Evolutionary conservation across 306 rosid species (phyloP).

Genomic region (Ziziphus jujuba): DNA sequence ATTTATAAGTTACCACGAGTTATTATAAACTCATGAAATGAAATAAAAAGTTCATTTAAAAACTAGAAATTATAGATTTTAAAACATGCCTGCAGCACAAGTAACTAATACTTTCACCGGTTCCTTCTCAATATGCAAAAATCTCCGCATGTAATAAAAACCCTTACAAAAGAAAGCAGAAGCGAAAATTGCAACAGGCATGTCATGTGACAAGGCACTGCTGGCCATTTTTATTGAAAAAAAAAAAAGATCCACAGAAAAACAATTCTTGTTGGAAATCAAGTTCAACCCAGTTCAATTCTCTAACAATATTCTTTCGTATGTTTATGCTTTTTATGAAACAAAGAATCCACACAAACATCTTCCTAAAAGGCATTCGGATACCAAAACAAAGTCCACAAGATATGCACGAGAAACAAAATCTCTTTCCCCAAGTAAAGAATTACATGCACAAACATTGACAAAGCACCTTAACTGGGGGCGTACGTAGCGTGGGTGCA

Average conservation of each 20-base stretch:
- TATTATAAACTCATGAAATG: background rate
- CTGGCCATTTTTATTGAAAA: slow-evolving; percentile 35
- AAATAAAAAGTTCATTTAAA: background rate
- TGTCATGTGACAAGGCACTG: too few species aligned
- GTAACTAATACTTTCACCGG: slow-evolving; percentile 72
- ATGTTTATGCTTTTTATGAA: background rate
- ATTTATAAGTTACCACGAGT: too few species aligned
- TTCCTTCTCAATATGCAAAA: slow-evolving; percentile 56
- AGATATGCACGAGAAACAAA: slow-evolving; percentile 38
- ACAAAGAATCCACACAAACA: slow-evolving; percentile 32
- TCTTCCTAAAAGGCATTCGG: slow-evolving; percentile 37
- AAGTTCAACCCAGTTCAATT: slow-evolving; percentile 17
- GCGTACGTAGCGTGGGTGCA: too few species aligned
- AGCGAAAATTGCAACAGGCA: slow-evolving; percentile 41
- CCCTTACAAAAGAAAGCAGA: slow-evolving; percentile 64
- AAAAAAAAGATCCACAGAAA: too few species aligned
- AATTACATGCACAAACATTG: too few species aligned
- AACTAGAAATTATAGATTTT: background rate
- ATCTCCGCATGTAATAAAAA: slow-evolving; percentile 58
- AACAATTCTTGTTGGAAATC: slow-evolving; percentile 21
- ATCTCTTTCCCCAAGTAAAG: slow-evolving; percentile 38
- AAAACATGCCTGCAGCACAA: slow-evolving; percentile 82
- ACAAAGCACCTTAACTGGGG: too few species aligned
- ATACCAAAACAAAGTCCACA: slow-evolving; percentile 48
- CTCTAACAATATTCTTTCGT: slow-evolving; percentile 14